Conservation (phyloP, 345 rosid species). For the Rhodamnia rubescens region DNA sequence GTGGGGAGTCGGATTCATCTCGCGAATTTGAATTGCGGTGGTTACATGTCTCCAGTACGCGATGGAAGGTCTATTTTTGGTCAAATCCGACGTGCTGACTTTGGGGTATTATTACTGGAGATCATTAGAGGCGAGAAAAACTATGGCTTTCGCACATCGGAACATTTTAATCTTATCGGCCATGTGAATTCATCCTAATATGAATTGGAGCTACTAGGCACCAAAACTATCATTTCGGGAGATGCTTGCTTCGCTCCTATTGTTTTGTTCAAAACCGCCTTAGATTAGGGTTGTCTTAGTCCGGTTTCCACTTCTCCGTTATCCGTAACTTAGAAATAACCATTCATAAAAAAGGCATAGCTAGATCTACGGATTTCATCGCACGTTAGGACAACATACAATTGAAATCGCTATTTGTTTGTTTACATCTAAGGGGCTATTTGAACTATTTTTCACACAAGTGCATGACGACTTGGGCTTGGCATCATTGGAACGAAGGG, state of each 20-base stretch:
- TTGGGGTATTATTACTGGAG: conserved; percentile 60
- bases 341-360: not conserved
- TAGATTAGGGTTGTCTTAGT: not conserved
- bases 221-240: not conserved
- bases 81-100: conserved; percentile 71
- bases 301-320: not conserved
- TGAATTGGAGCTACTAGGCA: not conserved
- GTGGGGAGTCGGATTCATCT: not conserved
- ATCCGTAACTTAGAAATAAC: not conserved
- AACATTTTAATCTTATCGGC: conserved; percentile 32
- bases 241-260: not conserved
- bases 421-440: not conserved
- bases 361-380: not conserved
- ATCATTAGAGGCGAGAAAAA: conserved; percentile 53
- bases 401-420: not conserved
- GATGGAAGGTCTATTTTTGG: conserved; percentile 65
- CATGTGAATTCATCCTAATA: conserved; percentile 26
- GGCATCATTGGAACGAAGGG: conserved; percentile 61
- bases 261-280: not conserved
- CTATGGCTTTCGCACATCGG: conserved; percentile 27
- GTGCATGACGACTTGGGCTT: conserved; percentile 32
- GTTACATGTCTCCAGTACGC: conserved; percentile 78
- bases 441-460: not conserved
- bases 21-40: conserved; percentile 16
- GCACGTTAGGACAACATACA: not conserved